Base-by-base conservation (phyloP, 306 rosid species). In the Prunus mira region DNA sequence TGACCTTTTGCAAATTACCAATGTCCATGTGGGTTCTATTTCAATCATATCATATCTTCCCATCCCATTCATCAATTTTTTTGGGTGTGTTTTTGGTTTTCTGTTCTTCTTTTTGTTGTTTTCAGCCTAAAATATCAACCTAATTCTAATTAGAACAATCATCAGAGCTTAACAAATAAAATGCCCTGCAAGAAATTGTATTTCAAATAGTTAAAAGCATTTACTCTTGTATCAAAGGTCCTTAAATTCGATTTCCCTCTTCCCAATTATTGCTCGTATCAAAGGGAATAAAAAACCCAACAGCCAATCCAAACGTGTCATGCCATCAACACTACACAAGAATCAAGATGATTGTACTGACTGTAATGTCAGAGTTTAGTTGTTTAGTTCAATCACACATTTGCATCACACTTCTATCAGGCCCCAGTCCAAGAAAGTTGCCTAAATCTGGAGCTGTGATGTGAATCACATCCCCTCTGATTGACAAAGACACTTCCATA, bases 141-240 rank as follows among this genome's bases (percentile, higher is more conserved):
- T 45, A 18, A 15, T 15, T 34, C 22, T 5, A 2, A 5, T 52
- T 17, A 52, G 57, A 15, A 15, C 52, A 11, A 11, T 12, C 52
- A 47, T 12, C 12, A 3, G 17, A 47, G 17, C 5, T 47, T 12
- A 47, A 10, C 2, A 13, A 11, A 47, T 1, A 38, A 38, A 4
- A 38, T 38, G 9, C 43, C 43, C 0, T 38, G 10, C 0, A 38
- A 38, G 43, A 1, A 6, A 6, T 38, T 38, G 2, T 38, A 38
- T 6, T 7, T 38, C 43, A 38, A 6, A 7, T 6, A 7, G 2
- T 38, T 38, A 38, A 38, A 0, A 38, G 0, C 0, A 38, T 38
- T 38, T 38, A 7, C 0, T 38, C 0, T 6, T 38, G 0, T 2
- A 7, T 38, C 0, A 0, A 2, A 1, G 43, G 0, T 6, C 0